Base-by-base conservation (phyloP, 495 filamentous ascomycete species). In the Podospora bellae-mahoneyi region DNA sequence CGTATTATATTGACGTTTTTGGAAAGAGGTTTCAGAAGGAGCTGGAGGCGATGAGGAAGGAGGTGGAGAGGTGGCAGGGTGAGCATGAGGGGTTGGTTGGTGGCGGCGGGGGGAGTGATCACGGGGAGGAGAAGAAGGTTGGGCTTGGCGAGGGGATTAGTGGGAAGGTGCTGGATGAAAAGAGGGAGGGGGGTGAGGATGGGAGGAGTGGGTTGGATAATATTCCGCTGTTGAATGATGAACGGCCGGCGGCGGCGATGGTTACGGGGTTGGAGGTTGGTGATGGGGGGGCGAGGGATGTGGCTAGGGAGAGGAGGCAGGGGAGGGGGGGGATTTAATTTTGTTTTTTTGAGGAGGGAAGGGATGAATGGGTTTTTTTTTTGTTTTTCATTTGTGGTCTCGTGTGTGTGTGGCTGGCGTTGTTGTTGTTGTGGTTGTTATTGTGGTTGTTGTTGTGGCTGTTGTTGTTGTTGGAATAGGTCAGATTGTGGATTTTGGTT, bases 1-100 rank as follows among this genome's bases (percentile, higher is more conserved):
- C 93, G 16, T 99, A 91, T 76, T 99, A 99, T 77, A 97, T 98
- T 76, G 95, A 99, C 71, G 90, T 97, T 16, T 99, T 97, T 71
- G 95, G 95, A 66, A 97, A 90, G 75, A 88, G 93, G 5, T 98
- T 98, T 83, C 92, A 98, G 82, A 96, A 93, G 76, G 96, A 99
- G 79, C 83, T 99, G 23, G 96, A 98, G 77, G 86, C 90, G 39
- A 85, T 99, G 78, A 93, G 90, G 81, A 86, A 85, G 66, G 95
- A 99, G 77, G 93, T 97, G 34, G 89, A 88, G 9, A 93, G 92
- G 74, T 97, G 93, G 94, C 93, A 97, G 77, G 79, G 77, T 64
- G 83, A 76, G 39, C 81, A 85, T 2, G 85, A 87, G 1, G 18
- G 53, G 60, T 30, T 20, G 60, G 16, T 26, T 61, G 59, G 26